Evolutionary conservation across 2,329 filamentous ascomycete species (phyloP).

Genomic region (Ophiostoma perfectum): DNA sequence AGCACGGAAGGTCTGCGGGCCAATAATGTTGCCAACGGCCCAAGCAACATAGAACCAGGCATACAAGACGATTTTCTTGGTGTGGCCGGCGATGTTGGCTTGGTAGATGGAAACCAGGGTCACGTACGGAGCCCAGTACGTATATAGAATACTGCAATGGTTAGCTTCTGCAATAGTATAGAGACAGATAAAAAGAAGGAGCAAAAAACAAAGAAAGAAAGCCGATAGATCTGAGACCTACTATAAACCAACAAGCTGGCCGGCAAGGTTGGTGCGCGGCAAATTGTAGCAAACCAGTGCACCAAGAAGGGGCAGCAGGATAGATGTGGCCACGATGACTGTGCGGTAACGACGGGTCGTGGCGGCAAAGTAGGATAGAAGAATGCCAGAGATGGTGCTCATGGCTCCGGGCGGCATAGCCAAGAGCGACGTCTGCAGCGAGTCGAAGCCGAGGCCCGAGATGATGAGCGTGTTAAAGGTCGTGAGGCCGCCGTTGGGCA

Average conservation of each 20-base stretch:
- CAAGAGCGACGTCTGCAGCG: constrained; percentile 22
- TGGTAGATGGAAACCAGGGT: constrained; percentile 27
- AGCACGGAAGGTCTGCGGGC: constrained; percentile 51
- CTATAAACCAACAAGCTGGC: constrained; percentile 28
- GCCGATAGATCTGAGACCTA: neutral
- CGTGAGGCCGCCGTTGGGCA: constrained; percentile 25
- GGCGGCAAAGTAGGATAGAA: constrained; percentile 25
- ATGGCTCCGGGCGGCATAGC: constrained; percentile 25
- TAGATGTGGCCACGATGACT: constrained; percentile 32
- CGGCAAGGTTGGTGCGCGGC: constrained; percentile 26
- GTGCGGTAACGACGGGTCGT: constrained; percentile 24
- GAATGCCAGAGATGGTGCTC: constrained; percentile 26
- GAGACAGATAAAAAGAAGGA: neutral
- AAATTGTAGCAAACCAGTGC: constrained; percentile 35
- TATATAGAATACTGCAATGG: constrained; percentile 24
- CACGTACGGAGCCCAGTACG: constrained; percentile 27
- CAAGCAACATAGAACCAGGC: constrained; percentile 34
- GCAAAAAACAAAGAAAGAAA: neutral
- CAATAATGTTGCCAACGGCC: constrained; percentile 27
- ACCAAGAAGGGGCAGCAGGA: constrained; percentile 34
- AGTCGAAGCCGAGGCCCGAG: constrained; percentile 21
- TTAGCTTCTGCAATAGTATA: neutral
- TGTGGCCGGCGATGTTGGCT: constrained; percentile 27
- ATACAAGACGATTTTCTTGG: constrained; percentile 26
- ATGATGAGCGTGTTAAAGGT: constrained; percentile 24